phyloP scores from a whole-genome alignment of 495 filamentous ascomycete species.

The Annulohypoxylon moriforme region DNA sequence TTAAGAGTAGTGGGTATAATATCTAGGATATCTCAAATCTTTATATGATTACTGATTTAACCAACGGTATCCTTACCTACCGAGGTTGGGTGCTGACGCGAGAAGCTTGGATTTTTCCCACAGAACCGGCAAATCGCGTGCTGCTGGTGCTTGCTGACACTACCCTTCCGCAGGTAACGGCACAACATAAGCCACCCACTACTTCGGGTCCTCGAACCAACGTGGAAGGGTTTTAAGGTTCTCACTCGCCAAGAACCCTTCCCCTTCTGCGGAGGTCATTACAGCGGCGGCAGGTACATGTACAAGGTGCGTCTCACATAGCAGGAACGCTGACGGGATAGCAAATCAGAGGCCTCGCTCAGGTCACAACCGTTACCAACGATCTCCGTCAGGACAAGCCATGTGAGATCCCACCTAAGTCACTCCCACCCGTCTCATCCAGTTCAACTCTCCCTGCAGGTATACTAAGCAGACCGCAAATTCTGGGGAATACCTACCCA shows the following conservation, averaged over 20 bases:
- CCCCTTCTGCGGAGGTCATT: conserved; percentile 34
- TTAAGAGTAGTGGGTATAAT: conserved; percentile 3
- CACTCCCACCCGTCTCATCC: conserved; percentile 22
- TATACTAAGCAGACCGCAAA: conserved; percentile 4
- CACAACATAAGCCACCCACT: conserved; percentile 44
- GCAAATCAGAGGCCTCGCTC: conserved; percentile 35
- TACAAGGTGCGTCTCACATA: conserved; percentile 34
- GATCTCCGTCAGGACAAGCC: conserved; percentile 37
- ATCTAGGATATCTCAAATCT: conserved; percentile 3
- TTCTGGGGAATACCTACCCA: conserved; percentile 9
- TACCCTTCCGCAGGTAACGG: conserved; percentile 38
- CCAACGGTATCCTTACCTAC: conserved; percentile 12
- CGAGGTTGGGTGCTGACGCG: conserved; percentile 45
- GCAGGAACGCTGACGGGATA: conserved; percentile 17
- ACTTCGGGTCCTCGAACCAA: conserved; percentile 39
- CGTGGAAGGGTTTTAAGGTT: conserved; percentile 44
- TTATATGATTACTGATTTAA: conserved; percentile 18
- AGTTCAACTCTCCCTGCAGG: conserved; percentile 15
- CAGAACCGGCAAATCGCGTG: conserved; percentile 36
- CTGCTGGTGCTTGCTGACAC: conserved; percentile 39
- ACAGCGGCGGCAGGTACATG: conserved; percentile 43
- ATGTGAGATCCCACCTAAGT: conserved; percentile 43
- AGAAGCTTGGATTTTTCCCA: conserved; percentile 41
- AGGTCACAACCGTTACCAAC: conserved; percentile 44
- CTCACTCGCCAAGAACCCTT: conserved; percentile 43